Base-by-base conservation (phyloP, 2,329 filamentous ascomycete genomes). In the Aspergillus japonicus region DNA sequence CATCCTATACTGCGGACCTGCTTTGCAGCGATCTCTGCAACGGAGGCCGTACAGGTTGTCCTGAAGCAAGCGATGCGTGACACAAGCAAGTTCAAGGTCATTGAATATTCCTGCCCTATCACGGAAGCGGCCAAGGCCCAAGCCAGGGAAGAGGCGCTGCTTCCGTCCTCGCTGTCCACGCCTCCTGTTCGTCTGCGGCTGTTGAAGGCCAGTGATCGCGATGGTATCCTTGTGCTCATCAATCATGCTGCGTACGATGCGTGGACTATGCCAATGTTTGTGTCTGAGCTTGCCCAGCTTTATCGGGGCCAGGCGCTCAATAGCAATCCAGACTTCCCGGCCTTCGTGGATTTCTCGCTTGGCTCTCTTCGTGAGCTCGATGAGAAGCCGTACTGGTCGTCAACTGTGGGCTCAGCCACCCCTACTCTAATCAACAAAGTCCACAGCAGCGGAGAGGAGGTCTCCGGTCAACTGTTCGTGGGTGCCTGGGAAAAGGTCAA, bases 191-290 rank as follows among this genome's bases (percentile, higher is more conserved):
- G 69, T 8, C 68, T 77, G 2, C 63, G 65, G 23, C 68, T 72
- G 5, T 33, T 75, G 26, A 69, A 65, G 26, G 69, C 64, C 2
- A 59, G 54, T n/a, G 68, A 68, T 29, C 58, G 63, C 23, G 72
- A 75, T 50, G 68, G 67, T 10, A 64, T 76, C 5, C 51, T 72
- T 8, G 31, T 77, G 10, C 66, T 70, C 31, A 65, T 77, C 29
- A 71, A 76, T 47, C 74, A 77, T 53, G 71, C 74, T 16, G 65
- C 68, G 7, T 77, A 76, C 56, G 74, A 77, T 47, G 73, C 73
- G 2, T 75, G 72, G 68, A 71, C 73, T 1, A 73, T 77, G 66
- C 66, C 66, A 1, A 68, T 69, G 48, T 63, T 76, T 7, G 58
- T 75, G 10, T 57, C 67, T 12, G 73, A 76, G 35, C 69, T 77